phyloP scores from a whole-genome alignment of 352 stramenopile species.

The Bremia lactucae region DNA sequence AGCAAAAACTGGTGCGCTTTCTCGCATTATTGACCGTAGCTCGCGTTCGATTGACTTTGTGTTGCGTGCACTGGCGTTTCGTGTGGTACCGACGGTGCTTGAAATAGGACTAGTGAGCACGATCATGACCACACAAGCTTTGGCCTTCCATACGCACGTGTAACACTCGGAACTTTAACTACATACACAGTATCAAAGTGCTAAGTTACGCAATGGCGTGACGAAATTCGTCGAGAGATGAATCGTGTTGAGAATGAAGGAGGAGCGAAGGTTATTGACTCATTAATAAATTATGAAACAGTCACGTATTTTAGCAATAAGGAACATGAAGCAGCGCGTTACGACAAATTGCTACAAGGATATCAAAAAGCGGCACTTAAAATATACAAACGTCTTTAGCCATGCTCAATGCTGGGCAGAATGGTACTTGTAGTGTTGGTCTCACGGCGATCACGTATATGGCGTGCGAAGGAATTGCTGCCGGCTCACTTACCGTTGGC shows the following conservation, averaged over 20 bases:
- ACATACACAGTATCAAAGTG: conserved; percentile 92
- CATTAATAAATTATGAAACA: conserved; percentile 97
- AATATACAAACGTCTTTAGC: conserved; percentile 91
- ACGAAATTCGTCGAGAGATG: conserved; percentile 90
- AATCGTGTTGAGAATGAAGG: conserved; percentile 94
- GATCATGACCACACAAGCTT: conserved; percentile 90
- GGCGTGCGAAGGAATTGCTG: conserved; percentile 84
- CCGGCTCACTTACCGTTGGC: conserved; percentile 88
- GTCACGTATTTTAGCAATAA: conserved; percentile 99
- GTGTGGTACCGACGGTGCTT: conserved; percentile 90
- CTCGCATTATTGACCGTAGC: conserved; percentile 90
- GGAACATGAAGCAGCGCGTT: conserved; percentile 82
- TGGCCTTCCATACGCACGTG: conserved; percentile 81
- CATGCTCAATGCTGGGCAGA: conserved; percentile 95
- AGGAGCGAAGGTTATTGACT: conserved; percentile 90
- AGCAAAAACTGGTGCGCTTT: conserved; percentile 91
- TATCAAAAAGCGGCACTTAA: conserved; percentile 92
- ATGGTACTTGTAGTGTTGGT: conserved; percentile 93
- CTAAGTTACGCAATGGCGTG: conserved; percentile 90
- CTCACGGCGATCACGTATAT: conserved; percentile 96
- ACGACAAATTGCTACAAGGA: conserved; percentile 70
- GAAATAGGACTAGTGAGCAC: conserved; percentile 87
- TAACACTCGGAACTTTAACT: conserved; percentile 90
- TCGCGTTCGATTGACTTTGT: conserved; percentile 94
- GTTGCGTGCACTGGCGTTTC: conserved; percentile 93